Conservation (phyloP, 371 early-diverging fungal genomes). For the Lichtheimia ornata region DNA sequence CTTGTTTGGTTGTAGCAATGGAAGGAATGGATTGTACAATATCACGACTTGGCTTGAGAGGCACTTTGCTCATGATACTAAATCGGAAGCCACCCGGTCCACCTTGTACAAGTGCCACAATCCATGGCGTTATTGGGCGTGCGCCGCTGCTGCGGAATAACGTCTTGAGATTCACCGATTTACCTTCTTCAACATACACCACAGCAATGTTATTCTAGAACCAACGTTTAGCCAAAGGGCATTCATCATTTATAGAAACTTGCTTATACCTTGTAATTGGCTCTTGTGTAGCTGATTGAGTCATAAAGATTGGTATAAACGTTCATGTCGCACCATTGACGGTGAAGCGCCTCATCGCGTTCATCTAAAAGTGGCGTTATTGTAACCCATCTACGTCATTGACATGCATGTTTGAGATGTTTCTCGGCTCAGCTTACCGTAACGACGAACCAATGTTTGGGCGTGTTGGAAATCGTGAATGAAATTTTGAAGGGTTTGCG, state of each 20-base stretch:
- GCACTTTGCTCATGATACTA: conserved; percentile 23
- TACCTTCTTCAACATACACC: conserved; percentile 46
- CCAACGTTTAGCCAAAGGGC: not conserved
- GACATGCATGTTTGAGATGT: not conserved
- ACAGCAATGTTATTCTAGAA: conserved; percentile 46
- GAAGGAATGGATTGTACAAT: not conserved
- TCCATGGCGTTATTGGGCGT: conserved; percentile 32
- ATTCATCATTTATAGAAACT: conserved; percentile 1
- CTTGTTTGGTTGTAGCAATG: not conserved
- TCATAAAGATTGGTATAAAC: conserved; percentile 31
- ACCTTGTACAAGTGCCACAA: conserved; percentile 39
- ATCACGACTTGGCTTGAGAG: not conserved
- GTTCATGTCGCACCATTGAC: conserved; percentile 29
- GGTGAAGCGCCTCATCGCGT: conserved; percentile 22
- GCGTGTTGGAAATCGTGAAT: conserved; percentile 21
- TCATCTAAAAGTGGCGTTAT: conserved; percentile 8
- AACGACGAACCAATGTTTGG: conserved; percentile 29
- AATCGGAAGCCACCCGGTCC: conserved; percentile 33
- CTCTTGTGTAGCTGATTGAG: conserved; percentile 23
- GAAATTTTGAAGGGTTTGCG: conserved; percentile 18
- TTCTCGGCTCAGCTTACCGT: conserved; percentile 11
- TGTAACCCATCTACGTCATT: not conserved
- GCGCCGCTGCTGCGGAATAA: not conserved
- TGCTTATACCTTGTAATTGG: conserved; percentile 32
- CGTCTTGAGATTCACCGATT: conserved; percentile 9